These are phyloP conservation scores for Xylariaceae sp. DNA, from an alignment of 2,329 filamentous ascomycete genomes.

Conservation along the genomic window DNA sequence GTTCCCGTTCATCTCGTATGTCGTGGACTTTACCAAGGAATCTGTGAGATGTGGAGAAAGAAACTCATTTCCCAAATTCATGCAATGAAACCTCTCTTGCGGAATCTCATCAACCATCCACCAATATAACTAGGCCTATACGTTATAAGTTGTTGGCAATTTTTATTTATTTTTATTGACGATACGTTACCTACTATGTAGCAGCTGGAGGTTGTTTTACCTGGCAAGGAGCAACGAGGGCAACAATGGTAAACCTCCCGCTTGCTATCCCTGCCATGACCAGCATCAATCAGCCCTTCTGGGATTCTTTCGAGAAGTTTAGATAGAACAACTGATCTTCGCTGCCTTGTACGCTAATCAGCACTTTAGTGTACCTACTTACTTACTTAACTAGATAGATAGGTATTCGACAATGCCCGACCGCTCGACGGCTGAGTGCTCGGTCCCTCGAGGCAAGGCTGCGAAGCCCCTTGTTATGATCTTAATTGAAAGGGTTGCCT, in stretches of 20 bases:
- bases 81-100: constrained; percentile 3
- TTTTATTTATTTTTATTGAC: too few relatives aligned
- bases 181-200: too few relatives aligned
- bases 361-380: too few relatives aligned
- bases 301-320: not conserved
- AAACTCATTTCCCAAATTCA: constrained; percentile 4
- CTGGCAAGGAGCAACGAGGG: too few relatives aligned
- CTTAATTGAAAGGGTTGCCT: not conserved
- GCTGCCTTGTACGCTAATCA: too few relatives aligned
- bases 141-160: not conserved
- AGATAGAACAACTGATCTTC: too few relatives aligned
- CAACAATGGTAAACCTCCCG: too few relatives aligned
- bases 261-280: not conserved
- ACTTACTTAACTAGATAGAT: too few relatives aligned
- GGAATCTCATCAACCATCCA: not conserved
- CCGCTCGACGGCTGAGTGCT: not conserved
- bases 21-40: too few relatives aligned
- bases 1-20: too few relatives aligned
- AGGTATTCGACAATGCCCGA: not conserved
- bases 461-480: not conserved
- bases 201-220: too few relatives aligned
- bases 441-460: not conserved
- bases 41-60: too few relatives aligned
- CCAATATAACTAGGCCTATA: not conserved
- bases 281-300: not conserved